Percentiles rank a stretch among this genome's conserved stretches.
phyloP scores from a whole-genome alignment of 1,284 basidiomycete genomes.

The Vanrija sp. region DNA sequence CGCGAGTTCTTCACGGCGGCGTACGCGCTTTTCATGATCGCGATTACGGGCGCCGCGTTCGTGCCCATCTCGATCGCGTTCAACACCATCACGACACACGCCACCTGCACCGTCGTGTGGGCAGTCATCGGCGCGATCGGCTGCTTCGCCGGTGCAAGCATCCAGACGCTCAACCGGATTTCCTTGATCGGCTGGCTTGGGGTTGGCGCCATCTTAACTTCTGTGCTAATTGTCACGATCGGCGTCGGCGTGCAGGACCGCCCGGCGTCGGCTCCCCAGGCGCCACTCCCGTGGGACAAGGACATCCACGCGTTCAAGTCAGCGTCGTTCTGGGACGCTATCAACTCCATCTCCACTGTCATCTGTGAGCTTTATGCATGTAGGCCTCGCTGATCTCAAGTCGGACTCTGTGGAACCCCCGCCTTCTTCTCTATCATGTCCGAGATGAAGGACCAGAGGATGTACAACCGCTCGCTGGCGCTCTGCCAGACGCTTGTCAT shows the following conservation, averaged over 20 bases:
- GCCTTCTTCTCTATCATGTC: constrained; percentile 34
- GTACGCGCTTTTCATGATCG: constrained; percentile 7
- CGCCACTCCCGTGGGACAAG: constrained; percentile 31
- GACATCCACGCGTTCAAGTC: constrained; percentile 14
- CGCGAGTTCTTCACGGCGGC: constrained; percentile 16
- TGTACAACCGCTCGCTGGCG: constrained; percentile 27
- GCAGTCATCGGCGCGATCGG: constrained; percentile 22
- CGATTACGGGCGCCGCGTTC: constrained; percentile 5
- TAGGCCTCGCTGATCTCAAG: background rate
- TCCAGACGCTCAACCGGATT: constrained; percentile 37
- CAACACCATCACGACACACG: constrained; percentile 35
- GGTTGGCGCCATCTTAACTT: constrained; percentile 31
- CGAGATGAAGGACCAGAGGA: constrained; percentile 37
- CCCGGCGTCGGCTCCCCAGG: constrained; percentile 34
- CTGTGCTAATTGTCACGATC: constrained; percentile 32
- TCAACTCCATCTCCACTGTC: constrained; percentile 19
- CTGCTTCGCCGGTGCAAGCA: constrained; percentile 24
- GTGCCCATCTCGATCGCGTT: constrained; percentile 22
- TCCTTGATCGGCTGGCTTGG: constrained; percentile 37
- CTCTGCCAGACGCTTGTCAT: constrained; percentile 23
- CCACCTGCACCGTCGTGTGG: constrained; percentile 34
- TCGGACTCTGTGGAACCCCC: constrained; percentile 24
- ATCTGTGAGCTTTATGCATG: constrained; percentile 9
- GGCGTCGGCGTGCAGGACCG: constrained; percentile 37
- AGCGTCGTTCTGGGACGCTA: constrained; percentile 28